Percentiles rank a stretch among this genome's conserved stretches.
Conservation (phyloP, 1,139 yeast species). For the Yamadazyma conglobata region DNA sequence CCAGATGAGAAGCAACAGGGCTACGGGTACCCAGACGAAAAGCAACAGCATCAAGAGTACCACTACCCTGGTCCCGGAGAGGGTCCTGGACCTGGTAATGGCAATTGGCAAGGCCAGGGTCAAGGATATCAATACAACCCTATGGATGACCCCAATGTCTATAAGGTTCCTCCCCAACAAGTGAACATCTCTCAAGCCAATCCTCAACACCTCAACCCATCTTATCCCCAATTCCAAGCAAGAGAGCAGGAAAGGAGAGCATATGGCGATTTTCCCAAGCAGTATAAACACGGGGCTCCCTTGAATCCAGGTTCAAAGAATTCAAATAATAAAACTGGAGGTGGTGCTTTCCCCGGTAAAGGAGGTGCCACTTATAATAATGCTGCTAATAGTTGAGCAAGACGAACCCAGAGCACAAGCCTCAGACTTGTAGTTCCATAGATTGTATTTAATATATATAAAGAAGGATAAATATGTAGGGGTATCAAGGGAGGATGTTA, state of each 20-base stretch:
- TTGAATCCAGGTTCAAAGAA: constrained; percentile 25
- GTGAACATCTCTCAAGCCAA: constrained; percentile 37
- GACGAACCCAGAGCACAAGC: too few species aligned
- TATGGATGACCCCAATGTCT: constrained; percentile 27
- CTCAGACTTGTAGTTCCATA: too few species aligned
- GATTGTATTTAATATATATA: too few species aligned
- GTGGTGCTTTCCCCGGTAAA: constrained; percentile 38
- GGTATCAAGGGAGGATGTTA: constrained; percentile 12
- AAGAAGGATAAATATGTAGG: neutral
- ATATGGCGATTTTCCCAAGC: constrained; percentile 32
- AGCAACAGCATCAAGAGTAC: constrained; percentile 1
- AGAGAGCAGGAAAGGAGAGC: constrained; percentile 33
- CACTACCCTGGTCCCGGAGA: too few species aligned
- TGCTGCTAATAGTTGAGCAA: constrained; percentile 30
- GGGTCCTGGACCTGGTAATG: neutral
- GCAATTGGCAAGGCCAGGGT: constrained; percentile 1
- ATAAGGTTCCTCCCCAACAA: constrained; percentile 30
- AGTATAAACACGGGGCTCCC: constrained; percentile 35
- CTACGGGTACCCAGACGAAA: constrained; percentile 3
- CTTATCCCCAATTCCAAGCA: constrained; percentile 32
- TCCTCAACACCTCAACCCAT: constrained; percentile 36
- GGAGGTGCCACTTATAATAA: constrained; percentile 38
- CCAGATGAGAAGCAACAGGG: neutral
- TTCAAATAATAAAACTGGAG: constrained; percentile 22
- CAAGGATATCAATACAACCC: constrained; percentile 17